These are phyloP conservation scores for Colletotrichum noveboracense DNA, from an alignment of 2,329 filamentous ascomycete species.

Conservation along the genomic window DNA sequence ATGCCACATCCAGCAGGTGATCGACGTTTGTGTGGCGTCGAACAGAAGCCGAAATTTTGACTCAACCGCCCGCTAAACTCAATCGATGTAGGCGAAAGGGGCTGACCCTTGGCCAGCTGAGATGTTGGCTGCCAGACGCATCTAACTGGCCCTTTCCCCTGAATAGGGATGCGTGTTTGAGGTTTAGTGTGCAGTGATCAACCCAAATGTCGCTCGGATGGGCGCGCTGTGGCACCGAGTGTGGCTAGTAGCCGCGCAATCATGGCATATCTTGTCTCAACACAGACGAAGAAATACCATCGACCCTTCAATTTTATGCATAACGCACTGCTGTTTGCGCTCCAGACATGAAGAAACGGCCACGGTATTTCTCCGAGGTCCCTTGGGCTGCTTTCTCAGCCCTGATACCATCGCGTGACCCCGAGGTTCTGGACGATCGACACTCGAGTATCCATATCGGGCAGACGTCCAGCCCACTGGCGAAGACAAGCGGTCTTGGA, in stretches of 20 bases:
- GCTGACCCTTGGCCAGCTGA: slow-evolving; percentile 15
- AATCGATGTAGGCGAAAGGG: background rate
- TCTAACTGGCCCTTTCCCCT: slow-evolving; percentile 10
- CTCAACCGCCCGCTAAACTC: background rate
- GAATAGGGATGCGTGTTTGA: background rate
- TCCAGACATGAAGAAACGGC: background rate
- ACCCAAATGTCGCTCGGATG: background rate
- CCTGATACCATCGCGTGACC: background rate
- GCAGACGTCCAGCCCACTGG: background rate
- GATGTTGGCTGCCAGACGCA: background rate
- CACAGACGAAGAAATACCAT: background rate
- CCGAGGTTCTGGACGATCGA: background rate
- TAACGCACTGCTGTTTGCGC: background rate
- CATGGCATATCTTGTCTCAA: background rate
- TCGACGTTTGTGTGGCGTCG: background rate
- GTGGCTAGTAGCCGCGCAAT: slow-evolving; percentile 16
- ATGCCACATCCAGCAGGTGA: slow-evolving; percentile 1
- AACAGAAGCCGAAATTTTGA: background rate
- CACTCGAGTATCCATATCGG: slow-evolving; percentile 6
- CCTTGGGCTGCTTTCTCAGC: background rate
- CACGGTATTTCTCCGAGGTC: background rate
- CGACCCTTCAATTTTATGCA: slow-evolving; percentile 1
- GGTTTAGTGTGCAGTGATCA: background rate
- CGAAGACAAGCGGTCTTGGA: background rate
- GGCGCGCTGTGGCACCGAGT: slow-evolving; percentile 2